Base-by-base conservation (phyloP, 352 stramenopile genomes). In the Poterioochromonas sp. region DNA sequence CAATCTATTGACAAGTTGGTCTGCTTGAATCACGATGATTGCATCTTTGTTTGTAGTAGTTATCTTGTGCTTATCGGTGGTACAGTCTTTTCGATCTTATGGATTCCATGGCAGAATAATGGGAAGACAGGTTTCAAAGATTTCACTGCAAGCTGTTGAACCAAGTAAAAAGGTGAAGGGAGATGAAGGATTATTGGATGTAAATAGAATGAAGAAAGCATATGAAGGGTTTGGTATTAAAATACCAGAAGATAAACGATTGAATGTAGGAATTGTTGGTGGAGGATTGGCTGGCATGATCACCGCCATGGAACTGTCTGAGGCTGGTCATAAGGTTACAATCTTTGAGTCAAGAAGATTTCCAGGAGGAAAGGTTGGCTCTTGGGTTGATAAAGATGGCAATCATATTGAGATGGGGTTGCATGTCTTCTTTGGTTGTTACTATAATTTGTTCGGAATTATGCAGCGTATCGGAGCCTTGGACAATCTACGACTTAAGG, bases 361-460 rank as follows among this genome's bases (percentile, higher is more conserved):
- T 80, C 87, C 91, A 0, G 89, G 89, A 47, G 89, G 89, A 0
- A 93, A 93, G 69, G 89, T 93, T 18, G 85, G 79, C 0, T 43
- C 35, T 76, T 93, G 89, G 89, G 82, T 88, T 74, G 89, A 93
- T 76, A 91, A 91, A 81, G 87, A 93, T 26, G 88, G 87, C 41
- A 93, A 93, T 84, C 89, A 93, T 80, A 92, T 93, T 80, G 89
- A 93, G 84, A 92, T 92, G 89, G 89, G 89, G 35, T 82, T 93
- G 35, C 89, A 93, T 71, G 89, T 93, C 35, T 93, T 93, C 80
- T 93, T 93, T 79, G 89, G 89, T 2, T 93, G 89, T 76, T 93
- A 93, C 81, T 93, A 93, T 84, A 93, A 93, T 79, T 84, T 93
- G 32, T 93, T 91, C 79, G 89, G 89, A 20, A 93, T 93, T 79